Evolutionary conservation across 2,329 filamentous ascomycete genomes (phyloP).

Genomic region (Neofusicoccum cordaticola): DNA sequence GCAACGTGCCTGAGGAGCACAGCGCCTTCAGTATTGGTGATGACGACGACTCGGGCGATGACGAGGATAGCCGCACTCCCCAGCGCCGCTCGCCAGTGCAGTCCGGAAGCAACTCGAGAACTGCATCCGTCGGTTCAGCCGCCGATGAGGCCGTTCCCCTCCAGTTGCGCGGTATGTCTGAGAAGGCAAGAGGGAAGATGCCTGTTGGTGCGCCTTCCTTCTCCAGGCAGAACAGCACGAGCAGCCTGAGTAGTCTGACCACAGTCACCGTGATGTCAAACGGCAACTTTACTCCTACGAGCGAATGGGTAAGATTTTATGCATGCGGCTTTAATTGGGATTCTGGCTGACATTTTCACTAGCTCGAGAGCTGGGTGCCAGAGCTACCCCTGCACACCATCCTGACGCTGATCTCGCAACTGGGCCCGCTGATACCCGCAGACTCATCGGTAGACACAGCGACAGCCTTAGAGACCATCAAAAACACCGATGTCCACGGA

Average conservation of each 20-base stretch:
- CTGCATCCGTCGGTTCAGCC: slow-evolving; percentile 66
- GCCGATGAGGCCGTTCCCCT: slow-evolving; percentile 76
- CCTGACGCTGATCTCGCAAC: slow-evolving; percentile 68
- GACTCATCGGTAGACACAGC: slow-evolving; percentile 42
- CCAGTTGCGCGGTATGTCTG: slow-evolving; percentile 88
- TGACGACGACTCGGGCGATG: slow-evolving; percentile 67
- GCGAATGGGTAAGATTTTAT: slow-evolving; percentile 60
- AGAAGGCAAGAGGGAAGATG: slow-evolving; percentile 95
- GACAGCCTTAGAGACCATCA: slow-evolving; percentile 50
- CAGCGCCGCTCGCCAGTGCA: slow-evolving; percentile 24
- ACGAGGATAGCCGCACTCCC: slow-evolving; percentile 43
- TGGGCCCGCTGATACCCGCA: slow-evolving; percentile 51
- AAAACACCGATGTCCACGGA: slow-evolving; percentile 61
- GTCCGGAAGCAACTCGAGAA: slow-evolving; percentile 49
- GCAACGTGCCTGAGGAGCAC: slow-evolving; percentile 73
- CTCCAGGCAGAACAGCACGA: slow-evolving; percentile 85
- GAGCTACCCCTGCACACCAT: slow-evolving; percentile 86
- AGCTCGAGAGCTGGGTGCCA: slow-evolving; percentile 92
- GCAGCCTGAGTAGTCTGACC: slow-evolving; percentile 69
- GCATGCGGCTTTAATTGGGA: not conserved
- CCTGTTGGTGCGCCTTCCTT: slow-evolving; percentile 79
- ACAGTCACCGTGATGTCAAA: slow-evolving; percentile 55
- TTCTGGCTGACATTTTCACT: slow-evolving; percentile 22
- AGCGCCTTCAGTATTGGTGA: slow-evolving; percentile 85
- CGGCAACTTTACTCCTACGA: slow-evolving; percentile 72